Percentiles rank a stretch among this genome's conserved stretches.
Evolutionary conservation across 441 rosid species (phyloP).

Genomic region (Populus trichocarpa): DNA sequence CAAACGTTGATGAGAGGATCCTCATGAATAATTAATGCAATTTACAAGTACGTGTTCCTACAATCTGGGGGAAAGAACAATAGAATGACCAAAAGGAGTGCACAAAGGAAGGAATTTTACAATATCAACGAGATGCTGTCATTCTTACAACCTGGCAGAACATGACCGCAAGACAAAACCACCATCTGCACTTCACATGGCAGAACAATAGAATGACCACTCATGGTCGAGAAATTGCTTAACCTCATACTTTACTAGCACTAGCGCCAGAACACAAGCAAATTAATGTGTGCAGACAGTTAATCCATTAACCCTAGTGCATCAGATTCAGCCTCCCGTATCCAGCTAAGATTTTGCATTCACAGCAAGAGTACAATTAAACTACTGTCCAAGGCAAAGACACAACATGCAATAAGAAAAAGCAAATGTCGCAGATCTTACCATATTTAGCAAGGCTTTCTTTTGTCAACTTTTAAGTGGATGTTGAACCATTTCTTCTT

Average conservation of each 20-base stretch:
- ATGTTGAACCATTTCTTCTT: constrained; percentile 89
- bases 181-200: constrained; percentile 9
- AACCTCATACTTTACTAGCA: constrained; percentile 9
- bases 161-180: background rate
- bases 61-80: constrained; percentile 12
- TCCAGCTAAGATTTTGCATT: background rate
- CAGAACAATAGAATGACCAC: no score
- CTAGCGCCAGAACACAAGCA: constrained; percentile 3
- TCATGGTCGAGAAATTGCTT: constrained; percentile 10
- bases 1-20: constrained; percentile 12
- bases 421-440: background rate
- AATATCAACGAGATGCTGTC: constrained; percentile 27
- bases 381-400: background rate
- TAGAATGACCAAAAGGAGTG: background rate
- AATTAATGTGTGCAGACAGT: constrained; percentile 2
- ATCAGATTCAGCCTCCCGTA: background rate
- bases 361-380: background rate
- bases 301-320: background rate
- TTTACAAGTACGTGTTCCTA: constrained; percentile 31
- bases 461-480: constrained; percentile 76
- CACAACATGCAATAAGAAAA: background rate
- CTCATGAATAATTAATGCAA: constrained; percentile 28
- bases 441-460: constrained; percentile 73
- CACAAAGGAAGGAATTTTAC: constrained; percentile 25
- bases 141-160: constrained; percentile 13